Evolutionary conservation across 2,329 filamentous ascomycete genomes (phyloP).

Genomic region (Monosporascus ibericus): DNA sequence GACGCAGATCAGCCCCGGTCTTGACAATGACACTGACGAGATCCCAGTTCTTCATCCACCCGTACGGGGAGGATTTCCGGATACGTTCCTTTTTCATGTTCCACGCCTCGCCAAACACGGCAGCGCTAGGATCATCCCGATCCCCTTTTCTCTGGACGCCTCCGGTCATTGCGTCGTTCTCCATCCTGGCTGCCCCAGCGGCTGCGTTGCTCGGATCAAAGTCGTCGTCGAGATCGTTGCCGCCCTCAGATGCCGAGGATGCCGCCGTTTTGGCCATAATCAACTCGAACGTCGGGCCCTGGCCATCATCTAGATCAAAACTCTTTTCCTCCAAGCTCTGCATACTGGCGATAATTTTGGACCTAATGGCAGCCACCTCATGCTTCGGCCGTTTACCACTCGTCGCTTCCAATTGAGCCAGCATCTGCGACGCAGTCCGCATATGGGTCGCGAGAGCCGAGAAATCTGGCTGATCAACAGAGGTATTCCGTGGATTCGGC

Average conservation of each 20-base stretch:
- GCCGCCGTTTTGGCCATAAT: slow-evolving; percentile 71
- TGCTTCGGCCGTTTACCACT: slow-evolving; percentile 72
- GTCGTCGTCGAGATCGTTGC: slow-evolving; percentile 27
- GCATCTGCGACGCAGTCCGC: slow-evolving; percentile 81
- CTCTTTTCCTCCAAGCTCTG: slow-evolving; percentile 81
- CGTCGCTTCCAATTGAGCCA: slow-evolving; percentile 75
- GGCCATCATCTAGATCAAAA: slow-evolving; percentile 68
- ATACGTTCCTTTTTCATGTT: slow-evolving; percentile 78
- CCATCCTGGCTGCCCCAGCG: slow-evolving; percentile 77
- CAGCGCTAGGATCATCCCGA: slow-evolving; percentile 77
- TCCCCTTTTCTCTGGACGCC: slow-evolving; percentile 76
- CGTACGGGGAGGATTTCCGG: slow-evolving; percentile 75
- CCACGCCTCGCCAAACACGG: slow-evolving; percentile 84
- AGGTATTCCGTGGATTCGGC: slow-evolving; percentile 45
- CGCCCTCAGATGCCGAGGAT: slow-evolving; percentile 31
- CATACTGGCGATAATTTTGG: slow-evolving; percentile 87
- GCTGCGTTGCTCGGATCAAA: slow-evolving; percentile 56
- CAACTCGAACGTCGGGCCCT: slow-evolving; percentile 70
- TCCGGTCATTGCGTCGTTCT: slow-evolving; percentile 83
- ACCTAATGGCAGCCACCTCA: slow-evolving; percentile 77
- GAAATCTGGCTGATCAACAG: slow-evolving; percentile 69
- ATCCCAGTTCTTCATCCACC: slow-evolving; percentile 88
- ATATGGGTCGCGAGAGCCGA: slow-evolving; percentile 81
- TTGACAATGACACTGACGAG: slow-evolving; percentile 83
- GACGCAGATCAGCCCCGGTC: slow-evolving; percentile 74